Percentiles rank a stretch among this genome's conserved stretches.
These are phyloP conservation scores for Aspergillus nanangensis DNA, from an alignment of 495 filamentous ascomycete species.

Conservation along the genomic window DNA sequence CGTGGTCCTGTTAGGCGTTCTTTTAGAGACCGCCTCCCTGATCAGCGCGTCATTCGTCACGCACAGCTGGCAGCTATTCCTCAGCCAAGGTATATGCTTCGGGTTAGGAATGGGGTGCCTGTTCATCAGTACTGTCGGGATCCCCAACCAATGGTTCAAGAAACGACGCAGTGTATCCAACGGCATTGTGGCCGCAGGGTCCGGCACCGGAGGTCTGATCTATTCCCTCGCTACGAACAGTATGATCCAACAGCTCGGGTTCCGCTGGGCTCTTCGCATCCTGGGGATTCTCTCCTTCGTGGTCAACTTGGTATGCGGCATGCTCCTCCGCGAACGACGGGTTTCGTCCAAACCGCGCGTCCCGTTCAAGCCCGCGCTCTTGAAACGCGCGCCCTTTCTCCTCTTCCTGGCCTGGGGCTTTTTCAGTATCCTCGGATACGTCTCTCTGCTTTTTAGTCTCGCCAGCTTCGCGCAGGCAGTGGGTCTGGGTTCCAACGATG, in stretches of 20 bases:
- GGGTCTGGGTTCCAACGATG: slow-evolving; percentile 57
- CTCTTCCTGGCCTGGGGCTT: slow-evolving; percentile 42
- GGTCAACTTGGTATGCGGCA: slow-evolving; percentile 33
- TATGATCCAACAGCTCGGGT: slow-evolving; percentile 40
- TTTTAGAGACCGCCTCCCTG: neutral
- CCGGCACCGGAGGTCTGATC: slow-evolving; percentile 47
- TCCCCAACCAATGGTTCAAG: slow-evolving; percentile 1
- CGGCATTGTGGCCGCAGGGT: slow-evolving; percentile 44
- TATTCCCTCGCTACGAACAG: slow-evolving; percentile 41
- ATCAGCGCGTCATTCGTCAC: neutral
- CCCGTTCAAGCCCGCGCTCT: slow-evolving; percentile 18
- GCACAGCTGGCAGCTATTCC: neutral
- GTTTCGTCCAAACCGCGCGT: too few relatives aligned
- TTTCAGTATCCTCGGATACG: slow-evolving; percentile 47
- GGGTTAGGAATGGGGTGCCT: neutral
- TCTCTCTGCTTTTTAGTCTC: slow-evolving; percentile 44
- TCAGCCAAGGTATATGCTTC: neutral
- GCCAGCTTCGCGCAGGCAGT: slow-evolving; percentile 40
- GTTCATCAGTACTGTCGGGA: neutral
- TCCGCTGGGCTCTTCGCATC: slow-evolving; percentile 48
- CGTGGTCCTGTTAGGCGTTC: neutral
- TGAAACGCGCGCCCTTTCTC: slow-evolving; percentile 34
- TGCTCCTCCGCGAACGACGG: slow-evolving; percentile 41
- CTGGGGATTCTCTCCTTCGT: slow-evolving; percentile 41
- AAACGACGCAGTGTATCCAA: slow-evolving; percentile 44